Conservation (phyloP, 2,329 filamentous ascomycete genomes). For the Penicillium sp. region DNA sequence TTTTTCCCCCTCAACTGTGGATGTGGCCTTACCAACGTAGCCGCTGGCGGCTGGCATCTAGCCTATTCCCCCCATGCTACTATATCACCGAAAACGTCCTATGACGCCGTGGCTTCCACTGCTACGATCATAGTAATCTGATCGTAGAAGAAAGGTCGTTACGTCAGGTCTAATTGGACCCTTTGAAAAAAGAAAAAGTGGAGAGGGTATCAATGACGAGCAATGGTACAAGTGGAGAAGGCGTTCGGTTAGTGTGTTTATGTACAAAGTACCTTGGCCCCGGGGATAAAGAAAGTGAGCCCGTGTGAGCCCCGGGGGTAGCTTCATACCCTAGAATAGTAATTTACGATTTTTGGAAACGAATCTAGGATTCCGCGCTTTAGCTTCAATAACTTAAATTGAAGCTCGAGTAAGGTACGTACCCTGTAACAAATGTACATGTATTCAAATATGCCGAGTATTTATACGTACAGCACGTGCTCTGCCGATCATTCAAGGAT, state of each 20-base stretch:
- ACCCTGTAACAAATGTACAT: neutral
- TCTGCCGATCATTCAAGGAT: neutral
- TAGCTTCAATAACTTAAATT: constrained; percentile 4
- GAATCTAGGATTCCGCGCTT: neutral
- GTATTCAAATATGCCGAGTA: neutral
- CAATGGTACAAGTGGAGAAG: neutral
- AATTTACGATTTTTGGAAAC: neutral
- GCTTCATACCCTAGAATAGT: neutral
- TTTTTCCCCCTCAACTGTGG: neutral
- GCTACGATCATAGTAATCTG: neutral
- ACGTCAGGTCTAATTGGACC: neutral
- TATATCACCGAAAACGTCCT: neutral
- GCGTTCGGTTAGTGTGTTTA: neutral
- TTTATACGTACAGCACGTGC: neutral
- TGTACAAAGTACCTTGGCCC: neutral
- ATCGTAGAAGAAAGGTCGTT: neutral
- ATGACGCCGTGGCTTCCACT: constrained; percentile 9
- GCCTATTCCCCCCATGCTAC: neutral
- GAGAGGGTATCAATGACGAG: neutral
- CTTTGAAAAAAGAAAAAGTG: neutral
- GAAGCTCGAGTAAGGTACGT: neutral
- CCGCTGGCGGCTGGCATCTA: neutral
- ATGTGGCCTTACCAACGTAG: neutral
- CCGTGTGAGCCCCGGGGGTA: neutral
- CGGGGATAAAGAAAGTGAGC: neutral